Evolutionary conservation across 805 yeast species (phyloP).

Genomic region (Metschnikowia lachancei): DNA sequence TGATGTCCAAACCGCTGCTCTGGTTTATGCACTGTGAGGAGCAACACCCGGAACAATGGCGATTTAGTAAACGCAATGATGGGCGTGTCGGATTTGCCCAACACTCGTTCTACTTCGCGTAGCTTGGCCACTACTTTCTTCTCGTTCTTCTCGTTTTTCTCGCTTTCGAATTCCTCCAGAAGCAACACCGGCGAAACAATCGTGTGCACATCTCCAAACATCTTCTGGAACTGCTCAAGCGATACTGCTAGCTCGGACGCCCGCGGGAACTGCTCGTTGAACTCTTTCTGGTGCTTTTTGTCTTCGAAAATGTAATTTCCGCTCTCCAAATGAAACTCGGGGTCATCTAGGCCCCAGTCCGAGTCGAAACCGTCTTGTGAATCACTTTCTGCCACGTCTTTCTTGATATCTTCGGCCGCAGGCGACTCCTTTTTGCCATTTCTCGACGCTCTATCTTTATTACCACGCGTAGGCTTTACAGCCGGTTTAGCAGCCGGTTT

Average conservation of each 20-base stretch:
- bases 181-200: constrained; percentile 19
- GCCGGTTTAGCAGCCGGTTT: neutral
- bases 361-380: constrained; percentile 20
- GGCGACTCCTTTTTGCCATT: neutral
- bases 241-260: constrained; percentile 23
- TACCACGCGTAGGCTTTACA: constrained; percentile 3
- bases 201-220: constrained; percentile 19
- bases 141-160: constrained; percentile 14
- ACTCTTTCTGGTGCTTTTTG: constrained; percentile 28
- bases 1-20: constrained; percentile 19
- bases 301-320: constrained; percentile 39
- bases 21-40: constrained; percentile 32
- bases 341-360: constrained; percentile 46
- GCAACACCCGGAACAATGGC: constrained; percentile 30
- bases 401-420: neutral
- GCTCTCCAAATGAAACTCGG: constrained; percentile 25
- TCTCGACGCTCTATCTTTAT: constrained; percentile 1
- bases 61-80: constrained; percentile 31
- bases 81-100: constrained; percentile 25
- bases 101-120: constrained; percentile 19
- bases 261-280: constrained; percentile 26
- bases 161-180: constrained; percentile 9
- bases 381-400: neutral
- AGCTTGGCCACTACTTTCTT: constrained; percentile 18
- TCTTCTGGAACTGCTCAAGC: constrained; percentile 16